These are phyloP conservation scores for Neofusicoccum parvum DNA, from an alignment of 2,329 filamentous ascomycete genomes.

Conservation along the genomic window DNA sequence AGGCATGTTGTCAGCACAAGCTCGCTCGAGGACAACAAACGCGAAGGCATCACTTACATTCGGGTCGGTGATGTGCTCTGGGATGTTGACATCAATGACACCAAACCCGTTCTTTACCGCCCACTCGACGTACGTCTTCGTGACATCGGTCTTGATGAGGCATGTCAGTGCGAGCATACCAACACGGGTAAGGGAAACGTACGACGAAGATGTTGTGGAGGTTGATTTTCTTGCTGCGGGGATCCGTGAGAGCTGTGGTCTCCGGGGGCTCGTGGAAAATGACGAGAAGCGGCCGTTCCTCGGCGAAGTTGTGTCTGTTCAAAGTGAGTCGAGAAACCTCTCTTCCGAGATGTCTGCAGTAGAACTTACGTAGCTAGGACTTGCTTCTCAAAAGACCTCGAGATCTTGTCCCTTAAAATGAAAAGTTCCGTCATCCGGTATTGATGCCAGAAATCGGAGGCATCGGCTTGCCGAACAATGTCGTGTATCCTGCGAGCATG, in stretches of 20 bases:
- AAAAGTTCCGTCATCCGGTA: slow-evolving; percentile 79
- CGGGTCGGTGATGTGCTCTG: slow-evolving; percentile 69
- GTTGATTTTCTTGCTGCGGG: slow-evolving; percentile 68
- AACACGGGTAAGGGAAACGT: slow-evolving; percentile 43
- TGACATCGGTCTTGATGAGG: slow-evolving; percentile 70
- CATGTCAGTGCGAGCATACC: slow-evolving; percentile 25
- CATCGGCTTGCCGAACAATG: slow-evolving; percentile 76
- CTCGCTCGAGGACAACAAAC: neutral
- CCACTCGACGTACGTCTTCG: slow-evolving; percentile 83
- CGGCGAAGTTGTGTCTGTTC: slow-evolving; percentile 63
- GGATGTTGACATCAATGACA: slow-evolving; percentile 90
- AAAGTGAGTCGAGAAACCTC: slow-evolving; percentile 12
- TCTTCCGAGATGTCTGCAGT: slow-evolving; percentile 21
- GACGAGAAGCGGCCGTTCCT: slow-evolving; percentile 70
- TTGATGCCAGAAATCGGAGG: slow-evolving; percentile 68
- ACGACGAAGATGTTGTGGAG: slow-evolving; percentile 88
- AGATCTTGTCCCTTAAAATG: slow-evolving; percentile 73
- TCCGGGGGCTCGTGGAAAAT: slow-evolving; percentile 84
- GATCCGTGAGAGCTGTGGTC: slow-evolving; percentile 45
- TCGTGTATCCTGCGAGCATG: slow-evolving; percentile 71
- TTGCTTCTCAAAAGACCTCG: slow-evolving; percentile 81
- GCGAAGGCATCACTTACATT: slow-evolving; percentile 50
- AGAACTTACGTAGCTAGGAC: slow-evolving; percentile 70
- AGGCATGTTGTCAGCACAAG: slow-evolving; percentile 21
- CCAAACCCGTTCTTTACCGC: slow-evolving; percentile 74